Conservation (phyloP, 164 flowering plant genomes). For the Dillenia suffruticosa region DNA sequence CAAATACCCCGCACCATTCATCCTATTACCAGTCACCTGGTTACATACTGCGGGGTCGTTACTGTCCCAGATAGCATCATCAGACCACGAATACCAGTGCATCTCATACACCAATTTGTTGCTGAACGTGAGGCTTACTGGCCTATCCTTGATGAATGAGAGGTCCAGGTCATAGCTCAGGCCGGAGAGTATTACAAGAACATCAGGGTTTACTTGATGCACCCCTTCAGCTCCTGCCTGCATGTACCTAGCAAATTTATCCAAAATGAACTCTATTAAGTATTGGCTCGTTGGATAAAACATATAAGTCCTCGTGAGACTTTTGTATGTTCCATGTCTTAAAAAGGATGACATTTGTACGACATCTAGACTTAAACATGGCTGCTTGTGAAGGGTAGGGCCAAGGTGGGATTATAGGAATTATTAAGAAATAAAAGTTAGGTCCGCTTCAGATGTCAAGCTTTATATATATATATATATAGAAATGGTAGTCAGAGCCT, state of each 20-base stretch:
- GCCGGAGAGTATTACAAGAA: constrained; percentile 20
- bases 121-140: constrained; percentile 1
- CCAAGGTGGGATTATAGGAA: too few species aligned
- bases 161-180: constrained; percentile 13
- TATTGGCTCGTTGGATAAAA: too few species aligned
- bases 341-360: too few species aligned
- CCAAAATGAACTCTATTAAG: too few species aligned
- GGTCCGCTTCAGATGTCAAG: too few species aligned
- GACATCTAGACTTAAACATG: too few species aligned
- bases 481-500: neutral
- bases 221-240: constrained; percentile 15
- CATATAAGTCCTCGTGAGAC: too few species aligned
- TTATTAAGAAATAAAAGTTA: too few species aligned
- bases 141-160: constrained; percentile 5
- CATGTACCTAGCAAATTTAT: constrained; percentile 7
- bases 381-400: too few species aligned
- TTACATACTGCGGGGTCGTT: constrained; percentile 4
- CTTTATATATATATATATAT: too few species aligned
- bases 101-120: constrained; percentile 20
- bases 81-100: constrained; percentile 18
- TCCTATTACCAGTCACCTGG: neutral
- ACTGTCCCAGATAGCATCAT: constrained; percentile 2
- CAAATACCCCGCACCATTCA: constrained; percentile 5
- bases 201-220: constrained; percentile 17
- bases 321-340: too few species aligned